These are phyloP conservation scores for Laetiporus sulphureus DNA, from an alignment of 1,284 basidiomycete genomes.

Conservation along the genomic window DNA sequence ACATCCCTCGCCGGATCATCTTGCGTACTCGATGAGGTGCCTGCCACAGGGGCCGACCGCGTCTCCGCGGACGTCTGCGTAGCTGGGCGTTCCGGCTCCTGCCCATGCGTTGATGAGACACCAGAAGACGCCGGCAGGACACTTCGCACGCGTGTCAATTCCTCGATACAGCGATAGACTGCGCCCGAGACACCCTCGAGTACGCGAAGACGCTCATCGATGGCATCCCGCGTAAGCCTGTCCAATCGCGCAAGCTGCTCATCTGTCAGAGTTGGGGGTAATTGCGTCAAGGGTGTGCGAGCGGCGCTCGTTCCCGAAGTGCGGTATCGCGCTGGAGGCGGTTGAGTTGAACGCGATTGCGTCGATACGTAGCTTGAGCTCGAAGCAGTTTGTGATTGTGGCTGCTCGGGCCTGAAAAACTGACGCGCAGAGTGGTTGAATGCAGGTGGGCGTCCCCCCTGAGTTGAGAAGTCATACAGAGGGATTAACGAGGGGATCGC, in stretches of 20 bases:
- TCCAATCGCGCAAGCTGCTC: slow-evolving; percentile 58
- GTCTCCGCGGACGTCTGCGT: not conserved
- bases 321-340: slow-evolving; percentile 5
- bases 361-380: no score
- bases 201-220: slow-evolving; percentile 75
- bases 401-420: not conserved
- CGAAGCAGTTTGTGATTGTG: not conserved
- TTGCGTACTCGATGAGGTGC: not conserved
- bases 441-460: not conserved
- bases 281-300: slow-evolving; percentile 25
- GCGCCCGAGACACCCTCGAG: slow-evolving; percentile 69
- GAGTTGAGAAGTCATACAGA: slow-evolving; percentile 32
- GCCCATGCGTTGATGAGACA: slow-evolving; percentile 2
- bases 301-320: slow-evolving; percentile 5
- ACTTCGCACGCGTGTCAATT: slow-evolving; percentile 70
- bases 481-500: slow-evolving; percentile 36
- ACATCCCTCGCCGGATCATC: not conserved
- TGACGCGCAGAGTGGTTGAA: not conserved
- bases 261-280: slow-evolving; percentile 47
- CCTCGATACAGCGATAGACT: slow-evolving; percentile 67
- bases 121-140: slow-evolving; percentile 39
- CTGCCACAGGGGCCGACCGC: not conserved
- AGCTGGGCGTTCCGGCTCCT: slow-evolving; percentile 3
- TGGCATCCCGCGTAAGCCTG: slow-evolving; percentile 63
- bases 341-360: no score